Evolutionary conservation across 1,284 basidiomycete species (phyloP), one percentile per base, ranked within the genome.

Genomic region (Phenoliferia sp.): DNA sequence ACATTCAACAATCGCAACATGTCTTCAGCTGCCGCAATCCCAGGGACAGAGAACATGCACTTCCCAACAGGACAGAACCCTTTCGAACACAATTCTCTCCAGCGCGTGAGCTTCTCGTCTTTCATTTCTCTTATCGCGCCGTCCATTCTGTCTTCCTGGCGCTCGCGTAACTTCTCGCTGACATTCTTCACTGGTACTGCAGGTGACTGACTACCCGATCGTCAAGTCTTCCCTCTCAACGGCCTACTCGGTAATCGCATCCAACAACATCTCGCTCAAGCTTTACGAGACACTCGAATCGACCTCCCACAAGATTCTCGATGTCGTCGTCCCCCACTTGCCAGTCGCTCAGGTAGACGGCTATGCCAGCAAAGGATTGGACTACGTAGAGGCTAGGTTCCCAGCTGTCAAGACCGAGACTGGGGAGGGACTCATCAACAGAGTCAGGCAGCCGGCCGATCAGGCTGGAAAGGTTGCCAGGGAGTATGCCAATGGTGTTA

Each of bases 321-420:
- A 50, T 5, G 58, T 33, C 22, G 63, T 72, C 61, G 59, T 71
- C 54, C 70, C 70, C 29, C 64, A 66, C 31, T 62, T 73, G 17
- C 70, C 70, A 16, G 62, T 73, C 63, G 59, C 66, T 12, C 34
- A n/a, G 19, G 68, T 69, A 17, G 72, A 73, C 50, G 32, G 36
- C 5, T 72, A 69, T 58, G 72, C 72, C 52, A 72, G 69, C 63
- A 29, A 44, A 7, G 48, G 59, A 0, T 61, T 73, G 28, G 70
- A 73, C 65, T 69, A 50, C 50, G 50, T 73, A 57, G 72, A 73
- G 65, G 62, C 63, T 55, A 61, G 57, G 31, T 69, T 72, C 57
- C 72, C 72, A 10, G 36, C 52, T 31, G 68, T 73, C 68, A 73
- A 73, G 63, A 29, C 44, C 19, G 69, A 71, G 39, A 17, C 19